These are phyloP conservation scores for Lagenaria siceraria DNA, from an alignment of 306 rosid species.

Conservation along the genomic window DNA sequence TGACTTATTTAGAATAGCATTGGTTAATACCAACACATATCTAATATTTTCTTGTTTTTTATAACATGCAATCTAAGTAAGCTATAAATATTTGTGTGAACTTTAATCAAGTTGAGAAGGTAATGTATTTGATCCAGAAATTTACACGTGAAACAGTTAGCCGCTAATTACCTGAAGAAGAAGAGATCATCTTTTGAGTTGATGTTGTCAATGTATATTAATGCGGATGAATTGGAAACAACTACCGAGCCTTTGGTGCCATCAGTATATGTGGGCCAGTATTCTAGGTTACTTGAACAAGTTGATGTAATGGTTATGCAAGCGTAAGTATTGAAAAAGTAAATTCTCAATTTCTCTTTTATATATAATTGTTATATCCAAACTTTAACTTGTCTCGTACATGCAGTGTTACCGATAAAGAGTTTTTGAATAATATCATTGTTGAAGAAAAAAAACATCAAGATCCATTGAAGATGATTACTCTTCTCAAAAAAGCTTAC, in stretches of 20 bases:
- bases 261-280: constrained; percentile 72
- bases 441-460: constrained; percentile 76
- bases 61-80: background rate
- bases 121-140: constrained; percentile 4
- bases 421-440: constrained; percentile 46
- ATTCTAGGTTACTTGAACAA: constrained; percentile 61
- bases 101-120: background rate
- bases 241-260: constrained; percentile 64
- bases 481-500: constrained; percentile 56
- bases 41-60: background rate
- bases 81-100: background rate
- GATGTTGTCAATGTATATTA: constrained; percentile 55
- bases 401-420: constrained; percentile 83
- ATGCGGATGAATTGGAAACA: constrained; percentile 34
- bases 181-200: constrained; percentile 73
- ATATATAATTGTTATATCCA: constrained; percentile 1
- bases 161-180: constrained; percentile 79
- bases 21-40: background rate
- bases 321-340: constrained; percentile 50
- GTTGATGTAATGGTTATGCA: constrained; percentile 57
- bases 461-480: constrained; percentile 84
- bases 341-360: constrained; percentile 4
- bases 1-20: background rate
- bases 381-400: constrained; percentile 16
- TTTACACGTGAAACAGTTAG: constrained; percentile 48